Evolutionary conservation across 2,329 filamentous ascomycete genomes (phyloP).

Genomic region (Aspergillus costaricaensis): DNA sequence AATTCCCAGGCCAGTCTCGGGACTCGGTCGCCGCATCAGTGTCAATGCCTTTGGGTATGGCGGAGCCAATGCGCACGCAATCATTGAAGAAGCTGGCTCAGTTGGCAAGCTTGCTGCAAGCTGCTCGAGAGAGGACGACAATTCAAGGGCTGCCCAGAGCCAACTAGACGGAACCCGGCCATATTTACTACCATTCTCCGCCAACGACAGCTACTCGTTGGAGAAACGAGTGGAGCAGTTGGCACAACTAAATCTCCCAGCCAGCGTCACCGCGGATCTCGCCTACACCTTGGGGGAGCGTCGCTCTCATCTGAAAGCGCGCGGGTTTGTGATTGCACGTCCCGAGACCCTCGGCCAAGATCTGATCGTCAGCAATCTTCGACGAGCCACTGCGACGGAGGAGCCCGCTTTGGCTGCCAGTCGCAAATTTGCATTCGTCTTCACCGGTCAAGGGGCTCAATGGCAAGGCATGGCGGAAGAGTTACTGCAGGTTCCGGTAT

Average conservation of each 20-base stretch:
- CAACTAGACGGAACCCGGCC: background rate
- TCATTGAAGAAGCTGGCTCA: slow-evolving; percentile 33
- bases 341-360: background rate
- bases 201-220: background rate
- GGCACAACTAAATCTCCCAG: background rate
- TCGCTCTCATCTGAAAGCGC: slow-evolving; percentile 2
- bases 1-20: background rate
- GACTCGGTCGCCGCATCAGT: slow-evolving; percentile 25
- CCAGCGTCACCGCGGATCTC: slow-evolving; percentile 2
- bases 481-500: slow-evolving; percentile 23
- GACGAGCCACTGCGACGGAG: background rate
- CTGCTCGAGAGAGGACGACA: background rate
- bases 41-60: slow-evolving; percentile 51
- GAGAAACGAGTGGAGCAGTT: background rate
- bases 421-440: slow-evolving; percentile 26
- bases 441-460: slow-evolving; percentile 41
- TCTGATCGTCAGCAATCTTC: background rate
- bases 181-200: background rate
- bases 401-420: background rate
- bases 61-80: slow-evolving; percentile 48
- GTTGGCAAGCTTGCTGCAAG: background rate
- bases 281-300: slow-evolving; percentile 14
- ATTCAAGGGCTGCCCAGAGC: background rate
- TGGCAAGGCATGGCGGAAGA: slow-evolving; percentile 34
- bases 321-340: background rate